These are phyloP conservation scores for Calonectria montana DNA, from an alignment of 2,329 filamentous ascomycete species.

Conservation along the genomic window DNA sequence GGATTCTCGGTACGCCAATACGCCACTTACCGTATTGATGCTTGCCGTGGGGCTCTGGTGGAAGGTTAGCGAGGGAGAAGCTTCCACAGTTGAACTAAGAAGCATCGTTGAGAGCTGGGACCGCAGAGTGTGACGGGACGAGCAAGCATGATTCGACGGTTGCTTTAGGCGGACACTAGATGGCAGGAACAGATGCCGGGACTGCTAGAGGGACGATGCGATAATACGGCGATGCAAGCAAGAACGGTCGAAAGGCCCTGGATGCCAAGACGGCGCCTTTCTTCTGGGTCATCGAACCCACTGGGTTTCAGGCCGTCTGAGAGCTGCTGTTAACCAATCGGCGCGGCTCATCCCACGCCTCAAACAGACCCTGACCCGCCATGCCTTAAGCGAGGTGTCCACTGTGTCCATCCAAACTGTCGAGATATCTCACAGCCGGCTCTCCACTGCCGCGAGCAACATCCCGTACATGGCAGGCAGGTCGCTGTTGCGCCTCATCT, in stretches of 20 bases:
- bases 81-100: conserved; percentile 2
- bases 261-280: conserved; percentile 20
- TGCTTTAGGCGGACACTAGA: not conserved
- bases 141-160: conserved; percentile 18
- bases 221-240: conserved; percentile 3
- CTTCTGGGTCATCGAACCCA: conserved; percentile 34
- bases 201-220: not conserved
- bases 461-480: conserved; percentile 3
- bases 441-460: conserved; percentile 12
- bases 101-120: conserved; percentile 13
- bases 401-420: conserved; percentile 15
- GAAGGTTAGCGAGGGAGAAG: conserved; percentile 4
- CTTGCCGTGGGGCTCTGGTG: not conserved
- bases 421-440: not conserved
- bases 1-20: conserved; percentile 3
- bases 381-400: conserved; percentile 42
- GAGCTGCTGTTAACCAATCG: conserved; percentile 34
- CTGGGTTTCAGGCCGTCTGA: conserved; percentile 43
- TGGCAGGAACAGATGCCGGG: not conserved
- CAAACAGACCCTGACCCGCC: conserved; percentile 40
- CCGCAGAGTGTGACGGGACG: conserved; percentile 9
- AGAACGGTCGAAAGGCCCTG: conserved; percentile 4
- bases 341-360: conserved; percentile 30
- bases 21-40: not conserved
- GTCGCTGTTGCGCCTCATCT: conserved; percentile 1